Percentiles rank a stretch among this genome's conserved stretches.
phyloP scores from a whole-genome alignment of 2,329 filamentous ascomycete genomes.

The Neospermospora avenae region DNA sequence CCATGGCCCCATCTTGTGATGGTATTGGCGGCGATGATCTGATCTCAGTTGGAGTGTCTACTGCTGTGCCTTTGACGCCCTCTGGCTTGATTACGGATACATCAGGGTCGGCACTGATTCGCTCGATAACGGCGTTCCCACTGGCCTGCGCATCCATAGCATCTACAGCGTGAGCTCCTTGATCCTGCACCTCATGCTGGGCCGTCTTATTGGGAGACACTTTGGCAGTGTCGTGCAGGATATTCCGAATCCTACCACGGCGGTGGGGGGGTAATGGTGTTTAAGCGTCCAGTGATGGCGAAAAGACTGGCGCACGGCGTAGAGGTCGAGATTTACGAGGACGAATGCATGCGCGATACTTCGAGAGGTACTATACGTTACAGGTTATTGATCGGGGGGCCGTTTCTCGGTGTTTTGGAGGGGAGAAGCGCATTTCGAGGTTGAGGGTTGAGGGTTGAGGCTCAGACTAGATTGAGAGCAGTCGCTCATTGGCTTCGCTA shows the following conservation, averaged over 20 bases:
- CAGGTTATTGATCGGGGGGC: not conserved
- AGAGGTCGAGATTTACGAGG: slow-evolving; percentile 6
- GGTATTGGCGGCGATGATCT: slow-evolving; percentile 33
- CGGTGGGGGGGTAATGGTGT: slow-evolving; percentile 2
- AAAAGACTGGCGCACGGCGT: slow-evolving; percentile 12
- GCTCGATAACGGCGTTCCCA: slow-evolving; percentile 25
- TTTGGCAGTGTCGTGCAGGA: slow-evolving; percentile 35
- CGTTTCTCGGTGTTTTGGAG: slow-evolving; percentile 4
- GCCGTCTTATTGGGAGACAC: slow-evolving; percentile 32
- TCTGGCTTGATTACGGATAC: slow-evolving; percentile 22
- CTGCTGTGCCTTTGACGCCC: slow-evolving; percentile 19
- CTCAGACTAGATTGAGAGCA: slow-evolving; percentile 1
- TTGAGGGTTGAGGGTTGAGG: slow-evolving; percentile 6
- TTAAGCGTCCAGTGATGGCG: not conserved
- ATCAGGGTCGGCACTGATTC: slow-evolving; percentile 23
- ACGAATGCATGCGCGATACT: slow-evolving; percentile 9
- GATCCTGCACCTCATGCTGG: slow-evolving; percentile 34
- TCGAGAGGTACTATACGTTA: not conserved
- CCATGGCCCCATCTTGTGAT: slow-evolving; percentile 22
- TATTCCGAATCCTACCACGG: slow-evolving; percentile 32
- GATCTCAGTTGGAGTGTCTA: slow-evolving; percentile 28
- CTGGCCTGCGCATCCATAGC: slow-evolving; percentile 33
- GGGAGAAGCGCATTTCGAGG: slow-evolving; percentile 7
- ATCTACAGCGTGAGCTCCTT: slow-evolving; percentile 32
- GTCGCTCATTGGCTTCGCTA: slow-evolving; percentile 2